These are phyloP conservation scores for Psophocarpus tetragonolobus DNA, from an alignment of 306 rosid species.

Conservation along the genomic window DNA sequence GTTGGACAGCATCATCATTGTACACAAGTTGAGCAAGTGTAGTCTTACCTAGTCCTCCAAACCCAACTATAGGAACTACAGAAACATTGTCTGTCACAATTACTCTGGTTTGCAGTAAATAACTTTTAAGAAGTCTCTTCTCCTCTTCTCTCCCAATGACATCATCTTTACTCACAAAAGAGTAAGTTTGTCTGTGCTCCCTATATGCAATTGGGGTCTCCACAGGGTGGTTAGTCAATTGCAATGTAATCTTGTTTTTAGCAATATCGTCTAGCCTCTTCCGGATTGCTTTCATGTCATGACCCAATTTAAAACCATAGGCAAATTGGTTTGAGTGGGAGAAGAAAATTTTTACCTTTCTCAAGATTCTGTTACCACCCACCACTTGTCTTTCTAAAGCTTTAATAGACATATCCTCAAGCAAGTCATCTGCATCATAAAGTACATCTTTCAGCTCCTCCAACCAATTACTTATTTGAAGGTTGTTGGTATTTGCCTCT, in stretches of 20 bases:
- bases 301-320: slow-evolving; percentile 26
- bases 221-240: not conserved
- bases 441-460: slow-evolving; percentile 37
- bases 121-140: not conserved
- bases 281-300: slow-evolving; percentile 28
- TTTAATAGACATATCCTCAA: slow-evolving; percentile 32
- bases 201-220: not conserved
- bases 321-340: slow-evolving; percentile 23
- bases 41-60: slow-evolving; percentile 55
- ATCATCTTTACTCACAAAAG: slow-evolving; percentile 35
- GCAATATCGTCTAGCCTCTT: slow-evolving; percentile 38
- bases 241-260: slow-evolving; percentile 1
- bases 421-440: slow-evolving; percentile 45
- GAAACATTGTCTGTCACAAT: slow-evolving; percentile 23
- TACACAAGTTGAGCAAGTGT: slow-evolving; percentile 44
- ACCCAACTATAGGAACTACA: slow-evolving; percentile 38
- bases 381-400: slow-evolving; percentile 14
- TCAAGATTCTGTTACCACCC: not conserved
- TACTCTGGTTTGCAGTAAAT: not conserved
- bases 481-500: slow-evolving; percentile 18
- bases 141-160: slow-evolving; percentile 40
- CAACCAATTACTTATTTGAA: slow-evolving; percentile 33
- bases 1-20: slow-evolving; percentile 1
- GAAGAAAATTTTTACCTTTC: slow-evolving; percentile 11
- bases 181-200: slow-evolving; percentile 39